Base-by-base conservation (phyloP, 305 asterid genomes). In the Ajuga reptans region DNA sequence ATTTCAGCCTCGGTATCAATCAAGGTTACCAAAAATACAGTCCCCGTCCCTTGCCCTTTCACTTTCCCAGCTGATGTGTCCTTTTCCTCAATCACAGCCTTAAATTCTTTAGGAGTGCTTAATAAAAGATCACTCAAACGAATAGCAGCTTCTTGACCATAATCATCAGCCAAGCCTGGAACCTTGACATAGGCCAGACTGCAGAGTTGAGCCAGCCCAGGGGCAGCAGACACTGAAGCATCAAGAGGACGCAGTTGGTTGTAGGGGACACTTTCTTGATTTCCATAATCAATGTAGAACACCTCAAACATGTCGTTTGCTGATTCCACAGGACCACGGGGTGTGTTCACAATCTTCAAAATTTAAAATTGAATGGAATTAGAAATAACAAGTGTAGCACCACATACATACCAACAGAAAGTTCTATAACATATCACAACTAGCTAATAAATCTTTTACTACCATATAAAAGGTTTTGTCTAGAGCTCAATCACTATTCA, bases 31-130 rank as follows among this genome's bases (percentile, higher is more conserved):
- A 85, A 42, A 24, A 84, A 81, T 45, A 94, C 24, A n/a, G 89
- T 80, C n/a, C 99, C 98, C 3, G 98, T 89, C 68, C 99, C 99
- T 82, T 94, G 98, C 18, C 98, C 99, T 73, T 88, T 94, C 10
- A 82, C 97, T 84, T 91, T 91, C 43, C 98, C 98, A 3, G 84
- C 96, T 9, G 99, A 89, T 17, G 86, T 59, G 73, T 91, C 98
- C 72, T 77, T 88, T 9, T 91, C 99, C 80, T 91, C 98, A 0
- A 89, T 77, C 53, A 86, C 71, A 7, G 96, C 97, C 82, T 53
- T 86, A 46, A 86, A 91, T 78, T 94, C 98, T 80, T 91, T 88
- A 0, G 88, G 81, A 59, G 79, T 27, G 73, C 86, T 79, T 4
- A 91, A 82, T 34, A 89, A 65, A 79, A 74, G 89, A 54, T 89